These are phyloP conservation scores for Rheum nobile DNA, from an alignment of 148 eudicot genomes.

Conservation along the genomic window DNA sequence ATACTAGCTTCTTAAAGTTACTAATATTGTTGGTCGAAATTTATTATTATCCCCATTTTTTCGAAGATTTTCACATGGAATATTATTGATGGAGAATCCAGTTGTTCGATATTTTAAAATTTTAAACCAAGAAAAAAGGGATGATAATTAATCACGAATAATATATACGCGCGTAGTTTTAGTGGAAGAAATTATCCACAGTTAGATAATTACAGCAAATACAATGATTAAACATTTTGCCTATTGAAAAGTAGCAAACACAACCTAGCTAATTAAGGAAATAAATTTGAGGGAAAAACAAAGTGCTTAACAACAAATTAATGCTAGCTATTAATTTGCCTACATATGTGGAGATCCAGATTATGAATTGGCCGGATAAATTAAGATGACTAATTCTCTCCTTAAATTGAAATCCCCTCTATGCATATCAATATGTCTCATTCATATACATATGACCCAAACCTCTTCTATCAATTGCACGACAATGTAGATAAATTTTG, in stretches of 20 bases:
- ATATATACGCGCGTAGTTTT: no score
- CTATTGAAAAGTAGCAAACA: neutral
- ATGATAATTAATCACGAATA: no score
- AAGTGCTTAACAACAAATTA: neutral
- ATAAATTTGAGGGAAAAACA: neutral
- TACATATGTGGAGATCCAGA: neutral
- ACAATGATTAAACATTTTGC: no score
- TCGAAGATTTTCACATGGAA: no score
- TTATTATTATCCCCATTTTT: no score
- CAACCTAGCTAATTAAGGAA: neutral
- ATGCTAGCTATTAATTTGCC: neutral
- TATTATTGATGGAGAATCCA: no score
- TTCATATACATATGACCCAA: neutral
- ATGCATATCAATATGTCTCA: neutral
- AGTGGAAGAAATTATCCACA: no score
- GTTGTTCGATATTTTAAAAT: no score
- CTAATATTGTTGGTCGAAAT: no score
- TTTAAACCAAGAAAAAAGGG: no score
- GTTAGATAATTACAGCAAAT: no score
- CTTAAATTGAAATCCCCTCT: neutral
- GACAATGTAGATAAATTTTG: neutral
- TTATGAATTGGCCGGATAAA: neutral
- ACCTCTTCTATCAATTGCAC: neutral
- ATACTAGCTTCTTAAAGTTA: no score
- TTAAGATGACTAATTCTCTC: neutral